A percentile compares a stretch with the other conserved stretches of the same genome.
Conservation (phyloP, 805 yeast genomes). For the Sungouiozyma intestinalis region DNA sequence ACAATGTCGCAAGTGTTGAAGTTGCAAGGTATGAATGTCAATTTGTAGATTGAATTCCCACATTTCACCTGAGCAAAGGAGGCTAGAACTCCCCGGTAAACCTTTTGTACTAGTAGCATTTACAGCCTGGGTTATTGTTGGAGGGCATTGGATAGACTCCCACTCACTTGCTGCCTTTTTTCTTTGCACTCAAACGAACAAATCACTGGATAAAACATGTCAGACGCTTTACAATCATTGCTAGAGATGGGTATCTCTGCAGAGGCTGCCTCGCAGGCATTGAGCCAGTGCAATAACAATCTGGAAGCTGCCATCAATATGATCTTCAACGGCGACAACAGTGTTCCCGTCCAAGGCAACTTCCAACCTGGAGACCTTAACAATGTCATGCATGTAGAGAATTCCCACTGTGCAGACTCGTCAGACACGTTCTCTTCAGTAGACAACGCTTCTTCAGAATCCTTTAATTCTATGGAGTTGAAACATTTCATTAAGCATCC, state of each 20-base stretch:
- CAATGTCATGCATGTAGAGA: neutral
- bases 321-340: conserved; percentile 11
- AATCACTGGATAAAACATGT: no score
- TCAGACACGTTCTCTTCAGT: neutral
- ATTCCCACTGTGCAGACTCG: neutral
- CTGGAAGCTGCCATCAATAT: conserved; percentile 52
- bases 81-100: no score
- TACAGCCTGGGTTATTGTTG: no score
- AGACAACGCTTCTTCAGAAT: neutral
- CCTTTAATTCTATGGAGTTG: neutral
- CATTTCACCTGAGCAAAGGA: no score
- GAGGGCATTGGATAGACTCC: no score
- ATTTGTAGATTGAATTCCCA: no score
- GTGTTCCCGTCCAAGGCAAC: neutral
- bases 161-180: no score
- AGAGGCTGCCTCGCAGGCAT: conserved; percentile 52
- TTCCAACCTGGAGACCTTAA: conserved; percentile 1
- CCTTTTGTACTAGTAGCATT: no score
- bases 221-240: conserved; percentile 27
- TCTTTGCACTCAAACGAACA: no score
- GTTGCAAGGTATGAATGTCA: no score
- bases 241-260: conserved; percentile 62
- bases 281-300: conserved; percentile 40
- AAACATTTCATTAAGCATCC: conserved; percentile 2
- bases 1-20: no score